Conservation (phyloP, 129 eudicot genomes). For the Artemisia annua region DNA sequence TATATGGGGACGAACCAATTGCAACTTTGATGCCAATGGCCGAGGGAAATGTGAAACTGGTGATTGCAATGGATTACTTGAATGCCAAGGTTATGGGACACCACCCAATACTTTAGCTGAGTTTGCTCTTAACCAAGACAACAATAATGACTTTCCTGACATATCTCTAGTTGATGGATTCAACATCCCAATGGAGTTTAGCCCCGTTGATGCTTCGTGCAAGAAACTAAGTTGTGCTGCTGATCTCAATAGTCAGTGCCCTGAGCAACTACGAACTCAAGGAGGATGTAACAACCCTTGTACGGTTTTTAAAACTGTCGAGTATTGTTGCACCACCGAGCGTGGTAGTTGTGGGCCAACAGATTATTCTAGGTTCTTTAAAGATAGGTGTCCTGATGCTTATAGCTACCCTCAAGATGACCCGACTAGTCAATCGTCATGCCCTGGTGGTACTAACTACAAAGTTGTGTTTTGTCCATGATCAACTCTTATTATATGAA, state of each 20-base stretch:
- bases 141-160: conserved; percentile 43
- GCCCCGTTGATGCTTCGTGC: conserved; percentile 40
- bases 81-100: conserved; percentile 39
- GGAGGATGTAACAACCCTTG: conserved; percentile 63
- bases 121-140: conserved; percentile 44
- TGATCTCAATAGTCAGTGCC: conserved; percentile 44
- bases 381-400: conserved; percentile 38
- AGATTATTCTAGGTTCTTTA: conserved; percentile 28
- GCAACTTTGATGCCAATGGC: conserved; percentile 45
- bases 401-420: conserved; percentile 42
- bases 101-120: conserved; percentile 56
- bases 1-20: conserved; percentile 46
- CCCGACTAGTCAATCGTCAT: conserved; percentile 40
- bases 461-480: conserved; percentile 50
- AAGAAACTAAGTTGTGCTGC: conserved; percentile 37
- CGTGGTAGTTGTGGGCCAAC: conserved; percentile 38
- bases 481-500: neutral
- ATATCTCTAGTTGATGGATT: conserved; percentile 59
- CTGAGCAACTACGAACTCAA: conserved; percentile 27
- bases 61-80: conserved; percentile 44
- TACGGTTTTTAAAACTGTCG: conserved; percentile 25
- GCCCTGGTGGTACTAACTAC: conserved; percentile 52
- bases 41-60: conserved; percentile 52
- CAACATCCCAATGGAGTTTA: conserved; percentile 54
- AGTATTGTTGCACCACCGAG: conserved; percentile 35